phyloP scores from a whole-genome alignment of 306 rosid genomes.

The Malus sylvestris region DNA sequence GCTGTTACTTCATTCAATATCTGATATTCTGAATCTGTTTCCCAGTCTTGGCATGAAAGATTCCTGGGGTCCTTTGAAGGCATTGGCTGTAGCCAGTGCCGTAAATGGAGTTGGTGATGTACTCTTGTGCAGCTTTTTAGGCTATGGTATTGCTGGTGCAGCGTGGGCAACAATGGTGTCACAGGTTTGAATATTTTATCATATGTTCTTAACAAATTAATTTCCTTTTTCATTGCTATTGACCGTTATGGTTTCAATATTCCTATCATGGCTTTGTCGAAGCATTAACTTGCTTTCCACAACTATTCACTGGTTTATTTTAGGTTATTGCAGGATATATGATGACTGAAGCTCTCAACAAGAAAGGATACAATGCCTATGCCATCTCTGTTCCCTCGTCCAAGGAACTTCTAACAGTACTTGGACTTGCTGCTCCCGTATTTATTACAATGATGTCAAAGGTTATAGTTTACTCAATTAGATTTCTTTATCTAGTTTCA shows the following conservation, averaged over 20 bases:
- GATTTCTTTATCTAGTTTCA: conserved; percentile 3
- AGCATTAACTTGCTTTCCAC: too few relatives aligned
- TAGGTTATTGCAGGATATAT: conserved; percentile 84
- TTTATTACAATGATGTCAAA: conserved; percentile 80
- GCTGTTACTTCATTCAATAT: not conserved
- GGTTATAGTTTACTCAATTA: conserved; percentile 34
- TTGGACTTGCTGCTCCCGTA: conserved; percentile 80
- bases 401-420: conserved; percentile 47
- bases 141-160: conserved; percentile 71
- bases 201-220: not conserved
- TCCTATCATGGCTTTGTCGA: too few relatives aligned
- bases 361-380: conserved; percentile 68
- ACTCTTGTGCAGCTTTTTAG: conserved; percentile 47
- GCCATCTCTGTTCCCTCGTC: conserved; percentile 59
- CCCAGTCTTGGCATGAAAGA: conserved; percentile 87
- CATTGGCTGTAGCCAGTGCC: conserved; percentile 59
- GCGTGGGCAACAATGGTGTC: conserved; percentile 87
- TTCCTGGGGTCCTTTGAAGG: conserved; percentile 85
- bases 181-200: conserved; percentile 35
- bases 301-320: not conserved
- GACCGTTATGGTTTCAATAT: not conserved
- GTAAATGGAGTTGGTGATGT: conserved; percentile 61
- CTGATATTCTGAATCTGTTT: conserved; percentile 1
- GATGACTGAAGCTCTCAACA: conserved; percentile 76
- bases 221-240: conserved; percentile 10